Base-by-base conservation (phyloP, 2,329 filamentous ascomycete species). In the Aspergillus amoenus region DNA sequence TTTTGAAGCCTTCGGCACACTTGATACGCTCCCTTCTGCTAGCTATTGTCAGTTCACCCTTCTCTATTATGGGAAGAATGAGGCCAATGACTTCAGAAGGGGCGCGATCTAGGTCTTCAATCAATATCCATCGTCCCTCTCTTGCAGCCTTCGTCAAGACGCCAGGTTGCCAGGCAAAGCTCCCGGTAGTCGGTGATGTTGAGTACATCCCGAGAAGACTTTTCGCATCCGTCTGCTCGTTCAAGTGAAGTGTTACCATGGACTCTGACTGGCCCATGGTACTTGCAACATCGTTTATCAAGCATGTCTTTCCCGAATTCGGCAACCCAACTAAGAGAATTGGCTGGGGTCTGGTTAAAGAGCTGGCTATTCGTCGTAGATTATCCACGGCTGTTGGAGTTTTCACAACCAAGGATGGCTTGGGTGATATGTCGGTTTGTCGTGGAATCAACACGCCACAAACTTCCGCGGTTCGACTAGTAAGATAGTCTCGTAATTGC, bases 181-280 rank as follows among this genome's bases (percentile, higher is more conserved):
- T 93, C 1, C 93, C 93, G 1, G 92, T 93, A 59, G 88, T 89
- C 15, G 89, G 85, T 57, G 92, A 93, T 21, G 92, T 94, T 1
- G 93, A 90, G 75, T 99, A 97, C 71, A 97, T 86, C 3, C 94
- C 94, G 61, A 99, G 86, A 41, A 99, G 84, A 78, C 96, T 90
- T 74, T 99, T 99, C 0, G 93, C 93, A 75, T 99, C 94, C 2
- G 93, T 97, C 74, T 99, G 95, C 74, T 97, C 94, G 70, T 99
- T 99, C 34, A 99, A 80, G 74, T 99, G 93, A 30, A 99, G 81
- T 3, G 93, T 97, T 52, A 99, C 89, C 86, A 99, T 92, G 58
- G 84, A 85, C 5, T 87, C 84, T 21, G 90, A 84, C 75, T 91
- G 91, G 60, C 89, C 90, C 55, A 97, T 84, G 64, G 88, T 84